A percentile compares a stretch with the other conserved stretches of the same genome.
phyloP scores from a whole-genome alignment of 352 stramenopile genomes.

The Plasmopara muralis region DNA sequence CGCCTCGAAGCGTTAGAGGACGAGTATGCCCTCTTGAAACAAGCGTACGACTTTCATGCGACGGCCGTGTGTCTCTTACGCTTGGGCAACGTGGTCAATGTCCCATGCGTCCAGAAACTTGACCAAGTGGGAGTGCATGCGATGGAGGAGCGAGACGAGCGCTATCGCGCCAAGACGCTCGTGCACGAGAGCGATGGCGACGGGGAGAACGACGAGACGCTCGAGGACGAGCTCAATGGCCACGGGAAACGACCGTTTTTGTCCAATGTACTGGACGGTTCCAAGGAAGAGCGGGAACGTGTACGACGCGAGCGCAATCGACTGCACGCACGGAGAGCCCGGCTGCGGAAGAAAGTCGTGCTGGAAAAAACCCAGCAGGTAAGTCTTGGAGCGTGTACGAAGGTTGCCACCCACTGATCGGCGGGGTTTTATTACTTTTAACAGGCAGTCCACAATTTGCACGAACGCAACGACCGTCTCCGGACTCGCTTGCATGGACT shows the following conservation, averaged over 20 bases:
- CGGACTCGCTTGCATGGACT: slow-evolving; percentile 47
- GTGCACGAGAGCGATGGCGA: slow-evolving; percentile 33
- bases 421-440: slow-evolving; percentile 8
- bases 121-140: slow-evolving; percentile 42
- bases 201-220: slow-evolving; percentile 27
- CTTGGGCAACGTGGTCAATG: slow-evolving; percentile 34
- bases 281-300: slow-evolving; percentile 66
- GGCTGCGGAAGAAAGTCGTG: slow-evolving; percentile 75
- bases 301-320: slow-evolving; percentile 69
- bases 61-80: slow-evolving; percentile 57
- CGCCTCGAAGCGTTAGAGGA: slow-evolving; percentile 52
- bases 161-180: slow-evolving; percentile 14
- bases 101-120: slow-evolving; percentile 41
- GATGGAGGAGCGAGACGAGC: slow-evolving; percentile 33
- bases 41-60: slow-evolving; percentile 70
- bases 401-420: neutral
- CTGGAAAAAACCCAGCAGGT: slow-evolving; percentile 74
- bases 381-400: neutral
- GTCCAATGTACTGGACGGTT: slow-evolving; percentile 32
- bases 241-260: slow-evolving; percentile 38
- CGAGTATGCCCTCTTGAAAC: slow-evolving; percentile 57
- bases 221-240: slow-evolving; percentile 35
- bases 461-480: slow-evolving; percentile 56
- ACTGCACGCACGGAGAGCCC: slow-evolving; percentile 61
- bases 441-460: slow-evolving; percentile 55